phyloP scores from a whole-genome alignment of 371 early-diverging fungal genomes.

The Syncephalastrum monosporum region DNA sequence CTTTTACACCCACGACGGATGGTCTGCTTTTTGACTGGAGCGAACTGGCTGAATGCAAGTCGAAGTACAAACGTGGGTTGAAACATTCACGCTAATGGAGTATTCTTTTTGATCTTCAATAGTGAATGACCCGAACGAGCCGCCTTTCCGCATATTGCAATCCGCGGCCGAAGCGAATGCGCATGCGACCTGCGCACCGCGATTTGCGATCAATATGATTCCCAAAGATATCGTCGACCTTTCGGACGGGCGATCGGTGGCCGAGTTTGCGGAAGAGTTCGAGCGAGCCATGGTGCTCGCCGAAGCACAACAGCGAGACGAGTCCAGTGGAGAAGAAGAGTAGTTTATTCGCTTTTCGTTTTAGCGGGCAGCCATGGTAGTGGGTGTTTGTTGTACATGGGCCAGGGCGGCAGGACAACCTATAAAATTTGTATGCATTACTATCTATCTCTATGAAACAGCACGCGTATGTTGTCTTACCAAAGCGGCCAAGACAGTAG shows the following conservation, averaged over 20 bases:
- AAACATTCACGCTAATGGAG: too few species aligned
- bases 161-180: conserved; percentile 53
- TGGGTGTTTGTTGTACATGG: conserved; percentile 22
- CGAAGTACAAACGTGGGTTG: too few species aligned
- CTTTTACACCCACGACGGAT: conserved; percentile 77
- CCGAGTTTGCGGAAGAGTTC: conserved; percentile 71
- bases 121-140: conserved; percentile 10
- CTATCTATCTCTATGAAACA: background rate
- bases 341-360: conserved; percentile 3
- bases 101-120: conserved; percentile 1
- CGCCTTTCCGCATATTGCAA: conserved; percentile 49
- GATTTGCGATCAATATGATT: conserved; percentile 65
- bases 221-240: conserved; percentile 78
- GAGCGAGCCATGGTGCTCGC: conserved; percentile 45
- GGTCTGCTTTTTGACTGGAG: conserved; percentile 78
- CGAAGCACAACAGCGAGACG: conserved; percentile 6
- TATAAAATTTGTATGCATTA: background rate
- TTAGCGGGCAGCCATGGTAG: conserved; percentile 13
- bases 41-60: conserved; percentile 62
- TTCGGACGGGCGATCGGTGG: conserved; percentile 70
- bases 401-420: conserved; percentile 25
- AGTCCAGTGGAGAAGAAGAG: conserved; percentile 6
- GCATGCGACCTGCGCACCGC: conserved; percentile 41
- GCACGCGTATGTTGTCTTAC: conserved; percentile 3
- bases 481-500: conserved; percentile 7